Evolutionary conservation across 805 yeast genomes (phyloP).

Genomic region (Yamadazyma akitaensis): DNA sequence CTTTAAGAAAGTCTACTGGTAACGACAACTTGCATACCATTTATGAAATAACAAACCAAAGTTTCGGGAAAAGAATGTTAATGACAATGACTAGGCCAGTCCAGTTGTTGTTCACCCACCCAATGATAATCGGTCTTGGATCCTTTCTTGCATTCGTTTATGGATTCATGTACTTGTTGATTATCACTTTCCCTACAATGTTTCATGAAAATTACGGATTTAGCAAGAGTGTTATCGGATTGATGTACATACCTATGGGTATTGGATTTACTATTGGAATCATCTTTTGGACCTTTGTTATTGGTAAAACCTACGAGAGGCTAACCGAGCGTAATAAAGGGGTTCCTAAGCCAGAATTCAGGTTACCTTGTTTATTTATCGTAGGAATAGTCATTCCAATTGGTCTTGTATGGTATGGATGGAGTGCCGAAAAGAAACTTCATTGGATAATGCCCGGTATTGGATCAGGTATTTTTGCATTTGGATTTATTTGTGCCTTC

Average conservation of each 20-base stretch:
- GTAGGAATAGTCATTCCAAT: conserved; percentile 53
- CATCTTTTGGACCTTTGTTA: conserved; percentile 43
- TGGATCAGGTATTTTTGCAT: conserved; percentile 60
- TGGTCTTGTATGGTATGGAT: conserved; percentile 69
- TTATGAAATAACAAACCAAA: conserved; percentile 53
- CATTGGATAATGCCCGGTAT: conserved; percentile 64
- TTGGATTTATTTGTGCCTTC: conserved; percentile 60
- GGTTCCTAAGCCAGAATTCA: conserved; percentile 57
- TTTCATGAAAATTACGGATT: conserved; percentile 48
- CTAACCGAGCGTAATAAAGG: conserved; percentile 46
- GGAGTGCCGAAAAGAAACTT: conserved; percentile 57
- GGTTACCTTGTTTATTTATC: conserved; percentile 50
- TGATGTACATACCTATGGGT: conserved; percentile 57
- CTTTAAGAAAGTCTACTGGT: conserved; percentile 51
- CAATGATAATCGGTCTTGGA: conserved; percentile 63
- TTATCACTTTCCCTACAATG: conserved; percentile 56
- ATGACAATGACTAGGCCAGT: conserved; percentile 55
- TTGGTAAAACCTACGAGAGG: conserved; percentile 38
- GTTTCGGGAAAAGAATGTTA: conserved; percentile 37
- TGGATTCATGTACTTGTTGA: conserved; percentile 63
- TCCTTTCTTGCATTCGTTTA: conserved; percentile 62
- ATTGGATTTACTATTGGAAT: conserved; percentile 53
- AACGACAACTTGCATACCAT: conserved; percentile 56
- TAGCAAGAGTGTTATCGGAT: conserved; percentile 47
- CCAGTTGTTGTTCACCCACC: conserved; percentile 50